Evolutionary conservation across 2,329 filamentous ascomycete genomes (phyloP).

Genomic region (Botrytis sinoallii): DNA sequence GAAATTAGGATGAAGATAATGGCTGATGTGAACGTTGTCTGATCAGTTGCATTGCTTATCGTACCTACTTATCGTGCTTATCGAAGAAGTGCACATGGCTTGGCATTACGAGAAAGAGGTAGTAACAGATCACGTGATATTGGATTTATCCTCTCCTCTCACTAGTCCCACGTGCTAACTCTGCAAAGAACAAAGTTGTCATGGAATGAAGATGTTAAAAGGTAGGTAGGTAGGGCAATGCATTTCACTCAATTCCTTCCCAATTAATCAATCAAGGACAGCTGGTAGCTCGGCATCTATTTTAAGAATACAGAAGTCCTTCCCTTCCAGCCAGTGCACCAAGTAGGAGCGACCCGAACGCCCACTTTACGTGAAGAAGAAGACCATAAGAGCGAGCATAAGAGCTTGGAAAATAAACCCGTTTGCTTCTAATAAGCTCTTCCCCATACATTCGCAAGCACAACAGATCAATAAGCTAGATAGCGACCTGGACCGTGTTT

Average conservation of each 20-base stretch:
- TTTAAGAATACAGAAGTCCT: neutral
- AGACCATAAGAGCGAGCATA: neutral
- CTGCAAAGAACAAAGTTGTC: neutral
- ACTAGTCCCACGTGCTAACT: neutral
- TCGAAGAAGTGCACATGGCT: neutral
- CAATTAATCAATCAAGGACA: neutral
- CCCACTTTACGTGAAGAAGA: neutral
- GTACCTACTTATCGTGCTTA: slow-evolving; percentile 1
- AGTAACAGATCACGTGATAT: neutral
- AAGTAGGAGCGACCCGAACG: neutral
- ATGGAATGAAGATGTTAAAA: neutral
- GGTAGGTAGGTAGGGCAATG: neutral
- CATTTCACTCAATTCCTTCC: neutral
- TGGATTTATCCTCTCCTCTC: neutral
- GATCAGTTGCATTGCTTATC: neutral
- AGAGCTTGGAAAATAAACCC: neutral
- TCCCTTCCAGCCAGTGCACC: neutral
- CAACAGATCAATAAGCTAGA: neutral
- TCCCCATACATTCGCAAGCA: neutral
- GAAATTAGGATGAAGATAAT: neutral
- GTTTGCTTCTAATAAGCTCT: neutral
- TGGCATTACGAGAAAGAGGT: neutral
- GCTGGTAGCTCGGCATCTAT: neutral
- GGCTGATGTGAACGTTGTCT: neutral
- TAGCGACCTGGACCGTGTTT: neutral